Conservation (phyloP, 2,329 filamentous ascomycete genomes). For the Pseudodiploospora longispora region DNA sequence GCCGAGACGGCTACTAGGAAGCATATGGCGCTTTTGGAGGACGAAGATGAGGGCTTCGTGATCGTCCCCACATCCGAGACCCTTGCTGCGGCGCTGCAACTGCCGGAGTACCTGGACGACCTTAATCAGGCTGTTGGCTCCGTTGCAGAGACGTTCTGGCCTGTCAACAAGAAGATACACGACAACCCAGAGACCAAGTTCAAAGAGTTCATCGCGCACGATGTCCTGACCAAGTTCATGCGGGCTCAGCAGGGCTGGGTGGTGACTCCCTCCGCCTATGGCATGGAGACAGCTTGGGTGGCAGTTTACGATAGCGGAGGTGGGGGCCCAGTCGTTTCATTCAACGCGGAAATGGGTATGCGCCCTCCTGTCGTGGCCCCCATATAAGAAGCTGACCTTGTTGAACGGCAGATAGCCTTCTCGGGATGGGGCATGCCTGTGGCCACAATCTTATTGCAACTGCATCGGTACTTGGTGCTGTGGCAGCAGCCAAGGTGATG, state of each 20-base stretch:
- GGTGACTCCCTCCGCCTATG: conserved; percentile 32
- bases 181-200: conserved; percentile 35
- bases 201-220: conserved; percentile 33
- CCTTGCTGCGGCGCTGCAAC: not conserved
- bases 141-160: conserved; percentile 19
- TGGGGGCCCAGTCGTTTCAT: conserved; percentile 29
- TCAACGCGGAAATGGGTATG: conserved; percentile 30
- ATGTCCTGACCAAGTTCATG: conserved; percentile 29
- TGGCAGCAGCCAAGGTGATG: conserved; percentile 39
- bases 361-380: not conserved
- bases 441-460: conserved; percentile 47
- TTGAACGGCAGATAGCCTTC: conserved; percentile 33
- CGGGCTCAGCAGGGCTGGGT: conserved; percentile 25
- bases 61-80: conserved; percentile 1
- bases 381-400: not conserved
- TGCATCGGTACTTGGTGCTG: conserved; percentile 35
- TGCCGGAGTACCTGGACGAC: conserved; percentile 30
- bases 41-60: conserved; percentile 9
- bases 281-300: conserved; percentile 36
- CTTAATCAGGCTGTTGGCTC: conserved; percentile 16
- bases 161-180: conserved; percentile 33
- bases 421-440: conserved; percentile 43
- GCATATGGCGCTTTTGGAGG: not conserved
- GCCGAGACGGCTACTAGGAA: no score
- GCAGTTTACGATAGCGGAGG: conserved; percentile 29